Percentiles rank a stretch among this genome's conserved stretches.
Evolutionary conservation across 2,329 filamentous ascomycete genomes (phyloP).

Genomic region (Neonectria punicea): DNA sequence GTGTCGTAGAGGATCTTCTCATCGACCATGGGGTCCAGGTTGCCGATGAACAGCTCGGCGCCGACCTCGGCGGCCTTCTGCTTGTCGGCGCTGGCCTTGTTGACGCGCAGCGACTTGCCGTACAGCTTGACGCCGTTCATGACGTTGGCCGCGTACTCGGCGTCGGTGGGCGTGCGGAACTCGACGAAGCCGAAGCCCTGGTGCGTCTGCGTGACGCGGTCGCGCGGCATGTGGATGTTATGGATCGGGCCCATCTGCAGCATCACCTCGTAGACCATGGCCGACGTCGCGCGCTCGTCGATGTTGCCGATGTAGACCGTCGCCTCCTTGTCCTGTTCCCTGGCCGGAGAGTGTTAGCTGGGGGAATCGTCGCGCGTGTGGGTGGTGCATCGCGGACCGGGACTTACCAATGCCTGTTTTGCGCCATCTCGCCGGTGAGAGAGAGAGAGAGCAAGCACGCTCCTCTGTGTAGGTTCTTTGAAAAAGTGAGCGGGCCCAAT

Average conservation of each 20-base stretch:
- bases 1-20: constrained; percentile 96
- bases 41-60: constrained; percentile 96
- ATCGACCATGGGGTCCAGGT: constrained; percentile 92
- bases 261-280: constrained; percentile 97
- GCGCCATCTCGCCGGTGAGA: constrained; percentile 67
- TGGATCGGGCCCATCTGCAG: constrained; percentile 96
- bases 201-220: constrained; percentile 95
- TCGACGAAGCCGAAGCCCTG: constrained; percentile 99
- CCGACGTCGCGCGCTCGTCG: constrained; percentile 92
- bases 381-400: neutral
- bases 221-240: constrained; percentile 98
- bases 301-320: constrained; percentile 99
- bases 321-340: constrained; percentile 98
- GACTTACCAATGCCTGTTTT: constrained; percentile 77
- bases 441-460: constrained; percentile 8
- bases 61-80: constrained; percentile 93
- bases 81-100: constrained; percentile 93
- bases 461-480: neutral
- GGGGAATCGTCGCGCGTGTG: neutral
- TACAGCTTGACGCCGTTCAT: constrained; percentile 96
- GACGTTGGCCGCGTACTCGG: constrained; percentile 94
- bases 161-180: constrained; percentile 94
- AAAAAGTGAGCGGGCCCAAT: neutral
- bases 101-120: constrained; percentile 95
- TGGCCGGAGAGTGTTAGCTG: constrained; percentile 48